Percentiles rank a stretch among this genome's conserved stretches.
Evolutionary conservation across 2,329 filamentous ascomycete species (phyloP).

Genomic region (Paradendryphiella salina): DNA sequence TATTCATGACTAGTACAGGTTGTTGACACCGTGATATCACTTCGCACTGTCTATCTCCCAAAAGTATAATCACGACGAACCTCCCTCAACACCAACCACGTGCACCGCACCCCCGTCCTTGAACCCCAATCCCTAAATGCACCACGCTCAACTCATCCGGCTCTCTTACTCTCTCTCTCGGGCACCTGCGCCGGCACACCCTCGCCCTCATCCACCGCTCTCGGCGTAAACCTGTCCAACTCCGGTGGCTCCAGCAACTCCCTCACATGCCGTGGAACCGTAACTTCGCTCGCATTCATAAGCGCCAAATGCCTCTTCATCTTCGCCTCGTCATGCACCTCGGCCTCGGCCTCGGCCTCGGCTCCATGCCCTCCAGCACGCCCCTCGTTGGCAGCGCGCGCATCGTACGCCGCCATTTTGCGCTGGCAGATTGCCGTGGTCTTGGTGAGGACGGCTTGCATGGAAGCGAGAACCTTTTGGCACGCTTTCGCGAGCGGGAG

Average conservation of each 20-base stretch:
- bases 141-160: slow-evolving; percentile 31
- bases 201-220: slow-evolving; percentile 34
- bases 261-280: slow-evolving; percentile 73
- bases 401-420: slow-evolving; percentile 58
- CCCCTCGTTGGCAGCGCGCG: slow-evolving; percentile 53
- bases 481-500: slow-evolving; percentile 81
- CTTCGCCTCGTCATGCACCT: slow-evolving; percentile 48
- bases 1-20: too few relatives aligned
- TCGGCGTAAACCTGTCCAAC: slow-evolving; percentile 63
- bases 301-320: slow-evolving; percentile 67
- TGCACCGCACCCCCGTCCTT: slow-evolving; percentile 20
- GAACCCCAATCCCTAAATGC: slow-evolving; percentile 26
- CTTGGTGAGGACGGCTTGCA: slow-evolving; percentile 79
- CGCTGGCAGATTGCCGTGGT: slow-evolving; percentile 68
- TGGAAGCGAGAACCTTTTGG: slow-evolving; percentile 86
- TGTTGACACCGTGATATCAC: too few relatives aligned
- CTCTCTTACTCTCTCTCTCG: slow-evolving; percentile 9
- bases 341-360: too few relatives aligned
- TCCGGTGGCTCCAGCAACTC: slow-evolving; percentile 71
- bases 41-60: too few relatives aligned
- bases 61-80: too few relatives aligned
- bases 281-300: slow-evolving; percentile 87
- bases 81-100: slow-evolving; percentile 6
- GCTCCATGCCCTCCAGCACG: slow-evolving; percentile 50
- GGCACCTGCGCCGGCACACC: slow-evolving; percentile 18